These are phyloP conservation scores for Sphaerostilbella broomeana DNA, from an alignment of 2,329 filamentous ascomycete genomes.

Conservation along the genomic window DNA sequence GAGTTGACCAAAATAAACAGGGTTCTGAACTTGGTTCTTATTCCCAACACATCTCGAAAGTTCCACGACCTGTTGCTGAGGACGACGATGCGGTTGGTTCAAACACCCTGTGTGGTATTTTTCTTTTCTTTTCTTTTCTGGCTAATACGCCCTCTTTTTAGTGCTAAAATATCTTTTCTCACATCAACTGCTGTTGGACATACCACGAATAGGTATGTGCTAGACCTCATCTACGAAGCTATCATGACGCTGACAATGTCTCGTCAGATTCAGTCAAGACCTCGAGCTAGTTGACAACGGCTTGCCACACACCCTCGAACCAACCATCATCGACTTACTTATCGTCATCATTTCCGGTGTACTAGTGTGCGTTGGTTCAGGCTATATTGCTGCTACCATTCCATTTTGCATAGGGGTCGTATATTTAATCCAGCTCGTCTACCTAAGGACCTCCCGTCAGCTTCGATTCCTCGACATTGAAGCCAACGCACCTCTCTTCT, in stretches of 20 bases:
- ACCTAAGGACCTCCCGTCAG: constrained; percentile 32
- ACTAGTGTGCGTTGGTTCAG: constrained; percentile 23
- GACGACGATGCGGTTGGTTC: too few relatives aligned
- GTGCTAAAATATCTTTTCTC: too few relatives aligned
- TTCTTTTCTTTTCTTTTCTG: too few relatives aligned
- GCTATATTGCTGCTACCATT: constrained; percentile 39
- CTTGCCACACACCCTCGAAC: constrained; percentile 26
- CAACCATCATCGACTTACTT: constrained; percentile 33
- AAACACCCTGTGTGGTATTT: too few relatives aligned
- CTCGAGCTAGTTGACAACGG: constrained; percentile 32
- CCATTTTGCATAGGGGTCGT: constrained; percentile 28
- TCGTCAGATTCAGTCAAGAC: constrained; percentile 33
- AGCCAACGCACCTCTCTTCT: constrained; percentile 29
- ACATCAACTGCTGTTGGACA: too few relatives aligned
- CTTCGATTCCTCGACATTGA: constrained; percentile 32
- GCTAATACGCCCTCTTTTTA: too few relatives aligned
- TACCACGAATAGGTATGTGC: too few relatives aligned
- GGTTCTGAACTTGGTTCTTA: too few relatives aligned
- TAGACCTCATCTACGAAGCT: too few relatives aligned
- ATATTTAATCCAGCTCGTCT: constrained; percentile 21
- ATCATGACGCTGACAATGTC: not conserved
- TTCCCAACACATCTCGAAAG: too few relatives aligned
- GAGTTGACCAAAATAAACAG: too few relatives aligned
- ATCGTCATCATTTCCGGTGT: constrained; percentile 21
- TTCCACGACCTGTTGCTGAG: too few relatives aligned